phyloP scores from a whole-genome alignment of 768 basidiomycete genomes.

The Sutorius australiensis region DNA sequence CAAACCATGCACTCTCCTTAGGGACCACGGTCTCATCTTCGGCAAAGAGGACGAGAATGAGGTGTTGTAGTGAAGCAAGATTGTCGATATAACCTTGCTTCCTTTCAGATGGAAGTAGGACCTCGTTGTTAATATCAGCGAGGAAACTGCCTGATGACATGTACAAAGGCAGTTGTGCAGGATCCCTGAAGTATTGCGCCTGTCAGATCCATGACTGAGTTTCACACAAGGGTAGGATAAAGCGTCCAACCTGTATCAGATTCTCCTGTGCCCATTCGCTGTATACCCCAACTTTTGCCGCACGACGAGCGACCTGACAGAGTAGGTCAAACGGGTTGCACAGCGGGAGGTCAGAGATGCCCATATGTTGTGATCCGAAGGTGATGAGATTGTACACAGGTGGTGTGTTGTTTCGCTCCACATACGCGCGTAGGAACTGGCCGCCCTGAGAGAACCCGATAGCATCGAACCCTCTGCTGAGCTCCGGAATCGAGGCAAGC shows the following conservation, averaged over 20 bases:
- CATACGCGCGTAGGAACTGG: constrained; percentile 83
- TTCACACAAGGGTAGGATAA: neutral
- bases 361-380: constrained; percentile 87
- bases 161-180: constrained; percentile 54
- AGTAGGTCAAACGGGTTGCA: constrained; percentile 65
- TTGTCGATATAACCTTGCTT: constrained; percentile 61
- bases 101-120: constrained; percentile 36
- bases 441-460: constrained; percentile 90
- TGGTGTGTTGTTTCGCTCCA: constrained; percentile 70
- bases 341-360: constrained; percentile 68
- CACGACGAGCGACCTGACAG: constrained; percentile 64
- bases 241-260: constrained; percentile 56
- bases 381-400: constrained; percentile 79
- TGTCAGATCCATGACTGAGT: constrained; percentile 24
- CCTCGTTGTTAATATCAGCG: constrained; percentile 76
- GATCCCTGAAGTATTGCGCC: constrained; percentile 88
- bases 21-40: constrained; percentile 77
- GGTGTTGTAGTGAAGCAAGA: constrained; percentile 55
- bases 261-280: constrained; percentile 72
- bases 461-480: constrained; percentile 73
- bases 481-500: constrained; percentile 58
- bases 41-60: constrained; percentile 72
- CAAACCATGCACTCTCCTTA: constrained; percentile 86
- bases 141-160: constrained; percentile 63
- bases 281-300: constrained; percentile 63